Evolutionary conservation across 78 protist species (phyloP), one percentile per base, ranked within the genome.

Genomic region (Dictyostelium intermedium): DNA sequence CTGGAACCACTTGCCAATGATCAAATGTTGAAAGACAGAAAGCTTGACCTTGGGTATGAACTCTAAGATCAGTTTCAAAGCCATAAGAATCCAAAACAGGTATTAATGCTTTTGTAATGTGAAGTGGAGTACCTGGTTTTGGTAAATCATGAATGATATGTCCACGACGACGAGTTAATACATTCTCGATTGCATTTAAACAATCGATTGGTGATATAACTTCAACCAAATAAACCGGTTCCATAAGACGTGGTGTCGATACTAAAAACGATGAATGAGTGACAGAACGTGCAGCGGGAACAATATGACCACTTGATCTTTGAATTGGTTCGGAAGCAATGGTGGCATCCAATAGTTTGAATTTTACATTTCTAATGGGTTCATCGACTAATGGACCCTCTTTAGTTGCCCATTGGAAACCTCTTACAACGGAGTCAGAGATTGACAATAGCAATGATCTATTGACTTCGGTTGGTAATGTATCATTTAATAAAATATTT

Each of bases 51-150:
- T 96, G 97, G 30, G 98, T 97, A 72, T 95, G 97, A 8, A 95
- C 72, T n/a, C 98, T 25, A 76, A 99, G 84, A 45, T 99, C 99
- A 6, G 99, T 98, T 85, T 99, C 99, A 47, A 99, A 98, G n/a
- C 99, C 99, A 61, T 99, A 99, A 16, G 99, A 97, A 83, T 99
- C 99, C 76, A 99, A 95, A 32, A 97, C 99, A 5, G 99, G 99
- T 7, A 99, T 45, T 47, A 27, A 41, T 4, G 99, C 99, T 50
- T 96, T 85, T 35, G 98, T 37, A 7, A 72, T 16, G 84, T 96
- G 77, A 27, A 99, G 83, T 6, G 99, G 99, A 13, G 99, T 96
- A 18, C 99, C 99, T 0, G 99, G 96, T 83, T 96, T 97, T 32
- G 99, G 99, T 3, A 27, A 43, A 9, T 97, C 98, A 16, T 73